phyloP scores from a whole-genome alignment of 805 yeast species.

The Wickerhamiella vanderwaltii region DNA sequence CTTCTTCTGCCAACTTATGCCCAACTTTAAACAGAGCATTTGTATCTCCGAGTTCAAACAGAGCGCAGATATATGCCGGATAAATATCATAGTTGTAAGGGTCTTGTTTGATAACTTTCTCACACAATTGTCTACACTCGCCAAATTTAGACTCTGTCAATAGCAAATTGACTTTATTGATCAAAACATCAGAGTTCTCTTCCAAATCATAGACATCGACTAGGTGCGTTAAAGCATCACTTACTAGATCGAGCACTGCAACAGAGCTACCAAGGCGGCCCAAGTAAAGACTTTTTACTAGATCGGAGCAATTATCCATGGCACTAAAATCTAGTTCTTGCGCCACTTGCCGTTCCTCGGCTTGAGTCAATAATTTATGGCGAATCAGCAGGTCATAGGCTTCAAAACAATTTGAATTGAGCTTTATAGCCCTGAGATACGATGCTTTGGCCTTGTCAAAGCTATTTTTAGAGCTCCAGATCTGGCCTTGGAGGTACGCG shows the following conservation, averaged over 20 bases:
- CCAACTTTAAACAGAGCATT: constrained; percentile 70
- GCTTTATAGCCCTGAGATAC: constrained; percentile 70
- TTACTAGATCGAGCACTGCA: constrained; percentile 49
- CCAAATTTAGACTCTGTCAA: constrained; percentile 70
- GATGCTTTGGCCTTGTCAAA: constrained; percentile 78
- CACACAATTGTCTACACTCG: constrained; percentile 65
- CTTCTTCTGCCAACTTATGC: constrained; percentile 73
- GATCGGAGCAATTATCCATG: constrained; percentile 67
- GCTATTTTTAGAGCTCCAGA: constrained; percentile 71
- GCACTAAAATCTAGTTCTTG: constrained; percentile 49
- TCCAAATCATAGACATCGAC: constrained; percentile 60
- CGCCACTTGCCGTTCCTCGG: constrained; percentile 42
- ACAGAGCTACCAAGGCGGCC: constrained; percentile 38
- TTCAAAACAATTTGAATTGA: constrained; percentile 86
- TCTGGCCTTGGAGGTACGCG: constrained; percentile 72
- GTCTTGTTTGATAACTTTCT: constrained; percentile 38
- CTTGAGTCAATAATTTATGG: constrained; percentile 65
- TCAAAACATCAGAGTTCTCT: constrained; percentile 51
- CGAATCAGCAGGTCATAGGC: constrained; percentile 71
- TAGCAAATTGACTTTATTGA: constrained; percentile 54
- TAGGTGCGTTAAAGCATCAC: constrained; percentile 54
- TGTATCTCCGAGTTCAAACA: constrained; percentile 72
- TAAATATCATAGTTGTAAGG: constrained; percentile 57
- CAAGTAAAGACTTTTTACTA: constrained; percentile 64
- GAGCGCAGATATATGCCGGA: constrained; percentile 70